A percentile compares a stretch with the other conserved stretches of the same genome.
Evolutionary conservation across 352 stramenopile genomes (phyloP).

Genomic region (Nothophytophthora sp.): DNA sequence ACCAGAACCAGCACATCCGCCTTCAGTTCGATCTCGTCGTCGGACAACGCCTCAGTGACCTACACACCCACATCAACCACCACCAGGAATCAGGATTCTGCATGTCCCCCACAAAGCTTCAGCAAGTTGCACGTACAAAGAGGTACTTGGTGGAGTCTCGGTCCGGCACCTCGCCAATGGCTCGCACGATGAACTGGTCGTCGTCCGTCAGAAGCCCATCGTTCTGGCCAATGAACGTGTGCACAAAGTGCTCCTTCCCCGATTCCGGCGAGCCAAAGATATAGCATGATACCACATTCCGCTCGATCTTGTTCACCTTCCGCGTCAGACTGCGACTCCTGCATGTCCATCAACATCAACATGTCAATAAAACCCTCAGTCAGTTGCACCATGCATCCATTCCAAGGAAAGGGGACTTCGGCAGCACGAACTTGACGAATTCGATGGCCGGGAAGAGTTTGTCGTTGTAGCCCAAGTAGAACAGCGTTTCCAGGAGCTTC

Average conservation of each 20-base stretch:
- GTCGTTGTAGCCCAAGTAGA: slow-evolving; percentile 85
- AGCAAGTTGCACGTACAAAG: slow-evolving; percentile 41
- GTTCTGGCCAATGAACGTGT: slow-evolving; percentile 51
- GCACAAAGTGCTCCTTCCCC: slow-evolving; percentile 58
- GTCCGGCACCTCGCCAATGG: slow-evolving; percentile 58
- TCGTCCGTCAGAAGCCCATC: slow-evolving; percentile 21
- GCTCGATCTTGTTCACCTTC: slow-evolving; percentile 58
- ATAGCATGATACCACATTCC: slow-evolving; percentile 75
- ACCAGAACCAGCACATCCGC: slow-evolving; percentile 76
- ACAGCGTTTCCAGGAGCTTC: slow-evolving; percentile 75
- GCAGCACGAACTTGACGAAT: slow-evolving; percentile 52
- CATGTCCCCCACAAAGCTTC: not conserved
- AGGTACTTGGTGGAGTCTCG: slow-evolving; percentile 63
- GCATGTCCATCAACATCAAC: not conserved
- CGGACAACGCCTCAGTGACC: slow-evolving; percentile 65
- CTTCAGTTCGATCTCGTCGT: slow-evolving; percentile 67
- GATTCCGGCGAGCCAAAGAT: slow-evolving; percentile 48
- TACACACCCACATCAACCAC: slow-evolving; percentile 16
- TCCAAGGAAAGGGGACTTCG: too few relatives aligned
- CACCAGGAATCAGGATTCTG: not conserved
- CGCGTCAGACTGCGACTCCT: slow-evolving; percentile 61
- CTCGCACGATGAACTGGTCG: slow-evolving; percentile 43
- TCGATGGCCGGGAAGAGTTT: slow-evolving; percentile 66
- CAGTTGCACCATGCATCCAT: too few relatives aligned
- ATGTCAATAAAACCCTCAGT: not conserved